Evolutionary conservation across 2,329 filamentous ascomycete species (phyloP), one percentile per base, ranked within the genome.

Genomic region (Aspergillus floridensis): DNA sequence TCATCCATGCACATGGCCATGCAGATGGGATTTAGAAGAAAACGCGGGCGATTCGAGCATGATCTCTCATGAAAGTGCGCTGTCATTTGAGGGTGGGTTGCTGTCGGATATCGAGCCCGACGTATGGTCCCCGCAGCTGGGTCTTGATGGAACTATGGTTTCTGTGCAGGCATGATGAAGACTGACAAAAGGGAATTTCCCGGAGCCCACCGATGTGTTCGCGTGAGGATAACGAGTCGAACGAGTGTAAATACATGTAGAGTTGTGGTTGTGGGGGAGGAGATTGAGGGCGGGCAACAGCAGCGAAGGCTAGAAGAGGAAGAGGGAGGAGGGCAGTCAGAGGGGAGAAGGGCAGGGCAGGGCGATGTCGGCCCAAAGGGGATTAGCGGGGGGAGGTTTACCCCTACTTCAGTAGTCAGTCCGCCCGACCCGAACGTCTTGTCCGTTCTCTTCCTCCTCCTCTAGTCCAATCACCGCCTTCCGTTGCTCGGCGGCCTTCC

Each of bases 161-260:
- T 44, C 3, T 31, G 49, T 16, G 21, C 49, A n/a, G 11, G 47
- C 19, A 46, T 22, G 3, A n/a, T 11, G 6, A n/a, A 11, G 1
- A 35, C 44, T 24, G 19, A 31, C 4, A 19, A 2, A 1, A 4
- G 22, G 1, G 11, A 47, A 3, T 38, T 8, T 24, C 22, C 31
- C 22, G 47, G 31, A 7, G 3, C 14, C 24, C 4, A 4, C n/a
- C 14, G 70, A 54, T 66, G 70, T 49, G 76, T 79, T 74, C 79
- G 74, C 63, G 76, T 63, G 58, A 48, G 53, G 57, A 52, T 47
- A 74, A 74, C 77, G 86, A 86, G 77, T 78, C 80, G 69, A 87
- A 87, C 69, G 82, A 90, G 87, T 84, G 84, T 81, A 87, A 86
- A 80, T 83, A 89, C 76, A 79, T 76, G 71, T 76, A 74, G 72